A percentile compares a stretch with the other conserved stretches of the same genome.
Conservation (phyloP, 108 stramenopile species). For the Fragilariopsis cylindrus region DNA sequence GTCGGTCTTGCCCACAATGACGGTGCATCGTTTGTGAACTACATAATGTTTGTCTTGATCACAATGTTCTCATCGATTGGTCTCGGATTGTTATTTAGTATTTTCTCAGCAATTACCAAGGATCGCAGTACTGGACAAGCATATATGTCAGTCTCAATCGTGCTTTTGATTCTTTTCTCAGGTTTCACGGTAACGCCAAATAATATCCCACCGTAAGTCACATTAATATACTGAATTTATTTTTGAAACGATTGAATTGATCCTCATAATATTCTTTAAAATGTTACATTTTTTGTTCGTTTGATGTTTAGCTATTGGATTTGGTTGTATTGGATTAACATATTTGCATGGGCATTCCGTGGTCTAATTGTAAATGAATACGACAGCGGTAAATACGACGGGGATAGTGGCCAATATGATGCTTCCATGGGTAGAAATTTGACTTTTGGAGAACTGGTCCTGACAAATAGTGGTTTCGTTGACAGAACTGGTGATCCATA, state of each 20-base stretch:
- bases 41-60: conserved; percentile 60
- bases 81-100: conserved; percentile 49
- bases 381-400: conserved; percentile 52
- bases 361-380: conserved; percentile 61
- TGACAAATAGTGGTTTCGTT: conserved; percentile 44
- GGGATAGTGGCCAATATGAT: neutral
- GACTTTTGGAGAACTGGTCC: conserved; percentile 53
- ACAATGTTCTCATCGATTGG: conserved; percentile 42
- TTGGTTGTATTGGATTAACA: conserved; percentile 69
- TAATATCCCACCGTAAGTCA: conserved; percentile 1
- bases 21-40: conserved; percentile 46
- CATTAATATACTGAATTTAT: too few species aligned
- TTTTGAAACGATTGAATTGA: too few species aligned
- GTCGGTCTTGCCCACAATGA: conserved; percentile 47
- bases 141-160: conserved; percentile 47
- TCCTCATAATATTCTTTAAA: too few species aligned
- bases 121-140: conserved; percentile 47
- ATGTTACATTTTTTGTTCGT: neutral
- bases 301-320: conserved; percentile 41
- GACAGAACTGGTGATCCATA: conserved; percentile 29
- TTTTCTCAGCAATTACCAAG: conserved; percentile 55
- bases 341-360: conserved; percentile 61
- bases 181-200: conserved; percentile 56
- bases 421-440: conserved; percentile 13
- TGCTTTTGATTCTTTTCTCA: conserved; percentile 56